phyloP scores from a whole-genome alignment of 2,329 filamentous ascomycete genomes.

The Trichoderma sp. region DNA sequence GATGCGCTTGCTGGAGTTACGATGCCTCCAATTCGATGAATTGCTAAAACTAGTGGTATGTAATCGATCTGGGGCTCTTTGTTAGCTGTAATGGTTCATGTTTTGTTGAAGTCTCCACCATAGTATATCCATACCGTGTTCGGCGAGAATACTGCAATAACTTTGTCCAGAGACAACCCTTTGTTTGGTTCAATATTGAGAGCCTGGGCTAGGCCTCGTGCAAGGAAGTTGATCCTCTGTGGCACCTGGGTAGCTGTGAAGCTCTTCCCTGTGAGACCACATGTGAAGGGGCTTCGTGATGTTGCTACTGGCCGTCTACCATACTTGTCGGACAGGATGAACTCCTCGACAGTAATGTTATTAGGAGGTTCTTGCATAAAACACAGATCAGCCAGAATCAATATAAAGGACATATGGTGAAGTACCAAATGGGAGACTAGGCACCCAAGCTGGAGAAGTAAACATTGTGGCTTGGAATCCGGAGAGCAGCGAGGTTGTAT shows the following conservation, averaged over 20 bases:
- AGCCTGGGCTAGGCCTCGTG: too few species aligned
- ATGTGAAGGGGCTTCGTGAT: constrained; percentile 72
- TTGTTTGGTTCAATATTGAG: constrained; percentile 35
- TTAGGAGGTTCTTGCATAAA: constrained; percentile 50
- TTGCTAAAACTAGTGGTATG: constrained; percentile 45
- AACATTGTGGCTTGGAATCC: too few species aligned
- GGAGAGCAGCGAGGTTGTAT: too few species aligned
- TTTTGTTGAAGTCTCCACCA: too few species aligned
- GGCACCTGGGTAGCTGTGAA: constrained; percentile 50
- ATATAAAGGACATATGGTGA: too few species aligned
- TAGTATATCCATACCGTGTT: constrained; percentile 63
- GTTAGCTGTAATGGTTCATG: background rate
- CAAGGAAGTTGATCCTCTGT: too few species aligned
- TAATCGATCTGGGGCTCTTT: background rate
- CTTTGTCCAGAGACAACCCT: constrained; percentile 57
- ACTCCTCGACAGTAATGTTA: constrained; percentile 68
- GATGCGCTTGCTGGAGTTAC: constrained; percentile 74
- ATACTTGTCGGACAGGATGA: constrained; percentile 72
- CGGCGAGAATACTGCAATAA: constrained; percentile 72
- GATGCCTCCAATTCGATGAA: constrained; percentile 72
- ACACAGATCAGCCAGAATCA: too few species aligned
- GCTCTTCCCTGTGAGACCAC: constrained; percentile 70
- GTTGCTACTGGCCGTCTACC: constrained; percentile 64
- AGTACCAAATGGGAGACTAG: too few species aligned
- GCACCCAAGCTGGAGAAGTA: too few species aligned